These are phyloP conservation scores for Rhizopus sp. DNA, from an alignment of 371 early-diverging fungal species.

Conservation along the genomic window DNA sequence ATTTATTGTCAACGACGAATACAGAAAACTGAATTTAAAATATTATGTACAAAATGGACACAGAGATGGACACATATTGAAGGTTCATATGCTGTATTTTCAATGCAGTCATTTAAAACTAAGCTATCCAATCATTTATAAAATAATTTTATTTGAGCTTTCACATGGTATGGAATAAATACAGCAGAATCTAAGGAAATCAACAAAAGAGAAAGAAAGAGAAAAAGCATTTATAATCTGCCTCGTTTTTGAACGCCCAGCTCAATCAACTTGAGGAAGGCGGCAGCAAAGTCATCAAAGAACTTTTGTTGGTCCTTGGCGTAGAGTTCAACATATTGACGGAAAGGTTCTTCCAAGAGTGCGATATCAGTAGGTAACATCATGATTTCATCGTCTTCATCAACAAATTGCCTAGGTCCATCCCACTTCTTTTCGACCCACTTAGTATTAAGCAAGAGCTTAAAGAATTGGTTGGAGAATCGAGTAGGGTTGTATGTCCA, in stretches of 20 bases:
- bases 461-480: constrained; percentile 85
- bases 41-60: too few relatives aligned
- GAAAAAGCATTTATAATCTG: constrained; percentile 34
- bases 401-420: constrained; percentile 76
- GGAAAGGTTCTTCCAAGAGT: constrained; percentile 68
- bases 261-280: constrained; percentile 81
- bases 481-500: constrained; percentile 86
- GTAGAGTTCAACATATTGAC: constrained; percentile 74
- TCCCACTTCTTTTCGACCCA: constrained; percentile 78
- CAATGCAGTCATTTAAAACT: too few relatives aligned
- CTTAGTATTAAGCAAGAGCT: constrained; percentile 61
- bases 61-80: too few relatives aligned
- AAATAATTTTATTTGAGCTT: too few relatives aligned
- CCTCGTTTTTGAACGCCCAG: constrained; percentile 68
- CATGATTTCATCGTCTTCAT: constrained; percentile 74
- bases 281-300: constrained; percentile 80
- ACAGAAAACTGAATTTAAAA: too few relatives aligned
- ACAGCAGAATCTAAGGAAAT: too few relatives aligned
- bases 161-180: too few relatives aligned
- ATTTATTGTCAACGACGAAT: too few relatives aligned
- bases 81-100: too few relatives aligned
- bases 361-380: constrained; percentile 92
- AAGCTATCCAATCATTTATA: too few relatives aligned
- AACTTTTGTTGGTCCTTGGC: constrained; percentile 77
- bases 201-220: too few relatives aligned